Evolutionary conservation across 176 grass and related monocot species (phyloP).

Genomic region (Phoenix dactylifera): DNA sequence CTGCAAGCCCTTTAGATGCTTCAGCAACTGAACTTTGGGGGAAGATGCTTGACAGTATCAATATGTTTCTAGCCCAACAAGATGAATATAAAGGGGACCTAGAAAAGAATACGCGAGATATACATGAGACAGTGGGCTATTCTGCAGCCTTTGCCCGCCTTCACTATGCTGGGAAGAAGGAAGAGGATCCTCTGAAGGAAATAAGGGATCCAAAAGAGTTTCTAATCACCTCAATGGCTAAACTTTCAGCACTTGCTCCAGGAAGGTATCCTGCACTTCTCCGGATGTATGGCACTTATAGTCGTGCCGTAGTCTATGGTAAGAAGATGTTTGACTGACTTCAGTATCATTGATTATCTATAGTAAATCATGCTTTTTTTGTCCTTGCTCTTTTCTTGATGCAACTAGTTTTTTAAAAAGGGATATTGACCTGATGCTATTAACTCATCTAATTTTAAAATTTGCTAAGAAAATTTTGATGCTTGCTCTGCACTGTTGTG

Average conservation of each 20-base stretch:
- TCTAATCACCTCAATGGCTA: slow-evolving; percentile 58
- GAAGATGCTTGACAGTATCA: slow-evolving; percentile 64
- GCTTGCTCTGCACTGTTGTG: too few relatives aligned
- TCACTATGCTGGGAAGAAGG: slow-evolving; percentile 81
- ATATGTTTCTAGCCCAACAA: slow-evolving; percentile 44
- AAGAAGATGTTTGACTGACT: slow-evolving; percentile 7
- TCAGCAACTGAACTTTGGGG: slow-evolving; percentile 59
- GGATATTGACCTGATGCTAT: too few relatives aligned
- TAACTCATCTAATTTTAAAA: too few relatives aligned
- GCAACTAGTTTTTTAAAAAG: too few relatives aligned
- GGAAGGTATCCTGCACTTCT: slow-evolving; percentile 67
- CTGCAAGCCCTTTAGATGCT: slow-evolving; percentile 46
- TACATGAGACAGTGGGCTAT: slow-evolving; percentile 61
- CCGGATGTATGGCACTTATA: slow-evolving; percentile 73
- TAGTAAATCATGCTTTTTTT: too few relatives aligned
- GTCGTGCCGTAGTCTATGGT: slow-evolving; percentile 73
- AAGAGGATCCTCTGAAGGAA: slow-evolving; percentile 85
- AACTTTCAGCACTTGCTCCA: slow-evolving; percentile 62
- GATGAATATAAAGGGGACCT: slow-evolving; percentile 49
- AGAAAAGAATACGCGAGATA: slow-evolving; percentile 52
- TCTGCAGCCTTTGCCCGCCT: slow-evolving; percentile 77
- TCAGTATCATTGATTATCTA: background rate
- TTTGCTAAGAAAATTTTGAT: too few relatives aligned
- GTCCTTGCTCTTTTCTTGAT: too few relatives aligned
- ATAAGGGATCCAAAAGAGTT: slow-evolving; percentile 82